These are phyloP conservation scores for Sutorius eximius DNA, from an alignment of 1,284 basidiomycete genomes.

Conservation along the genomic window DNA sequence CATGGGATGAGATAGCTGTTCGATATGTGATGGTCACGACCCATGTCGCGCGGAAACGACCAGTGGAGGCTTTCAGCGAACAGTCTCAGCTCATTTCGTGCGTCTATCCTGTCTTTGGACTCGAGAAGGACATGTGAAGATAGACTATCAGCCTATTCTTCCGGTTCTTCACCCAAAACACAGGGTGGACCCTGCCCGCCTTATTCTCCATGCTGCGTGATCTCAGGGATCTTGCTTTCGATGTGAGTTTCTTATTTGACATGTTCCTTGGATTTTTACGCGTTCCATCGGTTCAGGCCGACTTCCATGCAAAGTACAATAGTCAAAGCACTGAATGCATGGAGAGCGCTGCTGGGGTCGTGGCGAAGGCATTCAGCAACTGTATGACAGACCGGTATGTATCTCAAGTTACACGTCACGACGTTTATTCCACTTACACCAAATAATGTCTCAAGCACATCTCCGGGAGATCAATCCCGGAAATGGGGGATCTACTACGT, in stretches of 20 bases:
- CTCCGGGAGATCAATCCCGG: constrained; percentile 72
- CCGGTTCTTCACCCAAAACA: constrained; percentile 73
- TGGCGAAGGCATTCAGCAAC: constrained; percentile 89
- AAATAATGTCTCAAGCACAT: constrained; percentile 44
- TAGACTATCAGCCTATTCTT: constrained; percentile 61
- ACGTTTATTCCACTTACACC: constrained; percentile 1
- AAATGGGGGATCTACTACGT: constrained; percentile 95
- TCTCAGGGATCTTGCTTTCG: constrained; percentile 77
- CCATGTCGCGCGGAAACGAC: constrained; percentile 63
- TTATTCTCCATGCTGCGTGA: constrained; percentile 80
- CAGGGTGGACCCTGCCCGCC: constrained; percentile 80
- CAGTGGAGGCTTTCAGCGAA: constrained; percentile 74
- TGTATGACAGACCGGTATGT: constrained; percentile 87
- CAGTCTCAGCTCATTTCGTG: constrained; percentile 66
- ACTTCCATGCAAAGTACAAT: constrained; percentile 58
- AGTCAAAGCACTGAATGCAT: constrained; percentile 69
- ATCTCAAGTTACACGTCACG: neutral
- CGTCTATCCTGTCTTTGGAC: constrained; percentile 29
- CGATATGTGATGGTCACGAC: constrained; percentile 74
- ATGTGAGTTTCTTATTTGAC: constrained; percentile 42
- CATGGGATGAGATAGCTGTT: constrained; percentile 82
- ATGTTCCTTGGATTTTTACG: constrained; percentile 1
- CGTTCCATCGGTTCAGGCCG: constrained; percentile 49
- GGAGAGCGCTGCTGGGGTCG: constrained; percentile 89
- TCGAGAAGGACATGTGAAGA: neutral